phyloP scores from a whole-genome alignment of 2,329 filamentous ascomycete species.

The Raffaelea ambrosiae region DNA sequence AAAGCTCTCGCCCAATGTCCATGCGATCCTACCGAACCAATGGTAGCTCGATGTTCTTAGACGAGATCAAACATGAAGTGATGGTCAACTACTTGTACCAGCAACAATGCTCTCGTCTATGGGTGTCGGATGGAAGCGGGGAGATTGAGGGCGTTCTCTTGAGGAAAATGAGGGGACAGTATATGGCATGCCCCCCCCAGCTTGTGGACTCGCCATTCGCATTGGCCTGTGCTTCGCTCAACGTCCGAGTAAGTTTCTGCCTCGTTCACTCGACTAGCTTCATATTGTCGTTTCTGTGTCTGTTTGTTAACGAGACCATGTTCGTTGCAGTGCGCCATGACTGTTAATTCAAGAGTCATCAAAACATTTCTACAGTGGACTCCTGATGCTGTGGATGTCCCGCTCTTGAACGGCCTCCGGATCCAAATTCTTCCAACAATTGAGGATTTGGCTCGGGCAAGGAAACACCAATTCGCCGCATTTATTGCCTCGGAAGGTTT shows the following conservation, averaged over 20 bases:
- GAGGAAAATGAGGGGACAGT: constrained; percentile 57
- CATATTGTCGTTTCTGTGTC: neutral
- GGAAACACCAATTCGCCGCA: constrained; percentile 74
- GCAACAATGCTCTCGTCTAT: constrained; percentile 65
- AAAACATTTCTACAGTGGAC: constrained; percentile 69
- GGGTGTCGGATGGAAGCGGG: constrained; percentile 62
- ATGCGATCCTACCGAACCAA: constrained; percentile 31
- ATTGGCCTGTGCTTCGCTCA: constrained; percentile 56
- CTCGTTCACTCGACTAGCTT: neutral
- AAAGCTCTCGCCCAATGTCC: constrained; percentile 44
- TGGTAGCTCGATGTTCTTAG: constrained; percentile 48
- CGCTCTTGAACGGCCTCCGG: constrained; percentile 66
- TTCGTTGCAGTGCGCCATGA: constrained; percentile 59
- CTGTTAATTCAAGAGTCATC: constrained; percentile 70
- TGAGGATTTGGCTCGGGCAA: constrained; percentile 58
- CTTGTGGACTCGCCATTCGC: constrained; percentile 56
- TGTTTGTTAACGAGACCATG: neutral
- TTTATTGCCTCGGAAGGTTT: constrained; percentile 65
- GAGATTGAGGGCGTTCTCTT: constrained; percentile 65
- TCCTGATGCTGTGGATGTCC: constrained; percentile 65
- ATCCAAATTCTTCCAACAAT: constrained; percentile 68
- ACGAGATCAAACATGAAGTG: constrained; percentile 71
- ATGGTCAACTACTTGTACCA: constrained; percentile 81
- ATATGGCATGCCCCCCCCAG: constrained; percentile 64
- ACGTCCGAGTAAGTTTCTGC: constrained; percentile 50